Evolutionary conservation across 495 filamentous ascomycete genomes (phyloP).

Genomic region (Penicillium bovifimosum): DNA sequence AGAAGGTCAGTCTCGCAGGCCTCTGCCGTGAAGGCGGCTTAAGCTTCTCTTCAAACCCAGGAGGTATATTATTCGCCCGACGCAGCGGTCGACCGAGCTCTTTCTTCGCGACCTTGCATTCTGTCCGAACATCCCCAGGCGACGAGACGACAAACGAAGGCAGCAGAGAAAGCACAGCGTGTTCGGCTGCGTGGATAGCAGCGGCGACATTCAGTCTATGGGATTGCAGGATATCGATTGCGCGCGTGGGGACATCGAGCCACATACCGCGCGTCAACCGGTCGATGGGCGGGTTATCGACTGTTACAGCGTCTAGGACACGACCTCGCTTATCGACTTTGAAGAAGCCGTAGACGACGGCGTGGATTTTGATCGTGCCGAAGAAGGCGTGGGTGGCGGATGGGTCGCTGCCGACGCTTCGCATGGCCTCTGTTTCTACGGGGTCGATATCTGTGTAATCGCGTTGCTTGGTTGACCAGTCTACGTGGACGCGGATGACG

Average conservation of each 20-base stretch:
- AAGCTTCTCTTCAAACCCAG: slow-evolving; percentile 17
- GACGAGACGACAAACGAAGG: slow-evolving; percentile 85
- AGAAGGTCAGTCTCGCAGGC: slow-evolving; percentile 86
- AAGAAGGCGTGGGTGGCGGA: slow-evolving; percentile 66
- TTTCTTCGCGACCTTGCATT: slow-evolving; percentile 86
- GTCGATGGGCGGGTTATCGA: slow-evolving; percentile 88
- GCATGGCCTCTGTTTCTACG: slow-evolving; percentile 77
- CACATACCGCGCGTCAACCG: slow-evolving; percentile 87
- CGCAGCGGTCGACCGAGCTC: slow-evolving; percentile 41
- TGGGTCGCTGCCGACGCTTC: slow-evolving; percentile 45
- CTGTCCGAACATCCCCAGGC: slow-evolving; percentile 84
- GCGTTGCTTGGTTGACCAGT: slow-evolving; percentile 91
- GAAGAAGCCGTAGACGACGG: slow-evolving; percentile 92
- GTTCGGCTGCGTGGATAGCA: slow-evolving; percentile 91
- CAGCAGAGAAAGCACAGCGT: slow-evolving; percentile 79
- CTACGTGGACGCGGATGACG: slow-evolving; percentile 76
- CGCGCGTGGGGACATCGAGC: slow-evolving; percentile 79
- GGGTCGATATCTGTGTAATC: slow-evolving; percentile 96
- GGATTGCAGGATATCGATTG: slow-evolving; percentile 70
- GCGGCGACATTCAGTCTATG: slow-evolving; percentile 75
- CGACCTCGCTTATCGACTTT: slow-evolving; percentile 78
- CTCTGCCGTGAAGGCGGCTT: slow-evolving; percentile 63
- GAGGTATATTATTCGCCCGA: slow-evolving; percentile 18
- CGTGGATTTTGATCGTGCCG: slow-evolving; percentile 75
- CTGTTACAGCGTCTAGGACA: slow-evolving; percentile 86